Base-by-base conservation (phyloP, 73 alveolate species). In the Paramecium sonneborni region DNA sequence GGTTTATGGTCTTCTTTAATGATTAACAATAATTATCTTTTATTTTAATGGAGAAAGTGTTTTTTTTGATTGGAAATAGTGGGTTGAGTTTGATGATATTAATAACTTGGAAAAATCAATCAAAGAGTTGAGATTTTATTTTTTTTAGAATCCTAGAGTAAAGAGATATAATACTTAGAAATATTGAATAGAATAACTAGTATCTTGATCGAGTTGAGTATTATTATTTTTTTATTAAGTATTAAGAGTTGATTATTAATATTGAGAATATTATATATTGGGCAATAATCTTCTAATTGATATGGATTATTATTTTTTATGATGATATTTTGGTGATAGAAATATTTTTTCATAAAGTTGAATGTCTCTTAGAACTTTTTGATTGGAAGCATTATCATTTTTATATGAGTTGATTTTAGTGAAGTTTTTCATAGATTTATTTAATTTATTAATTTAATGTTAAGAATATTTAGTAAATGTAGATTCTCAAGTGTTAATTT, bases 391-490 rank as follows among this genome's bases (percentile, higher is more conserved):
- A 30, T 11, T 26, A 11, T 62, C 39, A 26, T 62, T 26, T 62
- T 32, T 62, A 14, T 62, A 21, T 14, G 39, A 1, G 5, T 32
- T 62, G 14, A 5, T 44, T 62, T 62, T 62, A 4, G 20, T 12
- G 23, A 32, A 62, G 84, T 10, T 62, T 62, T 62, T 62, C 84
- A 62, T 62, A 5, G 39, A 62, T 12, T n/a, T n/a, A 8, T 23
- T 30, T 32, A 62, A 62, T 62, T 62, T 52, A 52, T 52, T 52
- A 62, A 30, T 12, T 30, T 26, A 23, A 62, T 62, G 84, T 24
- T 62, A 62, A 62, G 84, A 62, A 62, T 62, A 62, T 62, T 62
- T 62, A 1, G 37, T 12, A 72, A 72, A 41, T 72, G 37, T 72
- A 28, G 55, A 12, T 72, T 72, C 57, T 32, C 86, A 37, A 72